Evolutionary conservation across 2,329 filamentous ascomycete genomes (phyloP), one percentile per base, ranked within the genome.

Genomic region (Cladophialophora chaetospira): DNA sequence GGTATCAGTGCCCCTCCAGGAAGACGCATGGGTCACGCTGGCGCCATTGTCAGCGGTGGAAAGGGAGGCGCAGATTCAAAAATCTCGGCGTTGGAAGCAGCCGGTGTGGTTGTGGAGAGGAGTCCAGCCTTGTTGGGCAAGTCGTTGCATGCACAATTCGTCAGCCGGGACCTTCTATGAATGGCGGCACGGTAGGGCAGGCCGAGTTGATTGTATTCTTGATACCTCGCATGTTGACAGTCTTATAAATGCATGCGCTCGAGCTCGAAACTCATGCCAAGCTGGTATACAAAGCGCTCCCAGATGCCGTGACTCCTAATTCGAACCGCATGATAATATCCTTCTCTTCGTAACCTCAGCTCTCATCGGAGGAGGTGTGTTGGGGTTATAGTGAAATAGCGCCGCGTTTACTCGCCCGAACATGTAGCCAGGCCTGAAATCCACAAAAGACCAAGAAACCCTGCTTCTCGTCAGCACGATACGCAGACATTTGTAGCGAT

Each of bases 61-160:
- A 97, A 97, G 86, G 94, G 94, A 72, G 94, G 91, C 73, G 94
- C 94, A 65, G 91, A 97, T 79, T 95, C 91, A 73, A 99, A 99
- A 88, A 99, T 99, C 78, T 82, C 87, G 70, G 94, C 94, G 61
- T 87, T 99, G 60, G 89, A 97, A 82, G 83, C 84, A 64, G 94
- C 94, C 62, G 94, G 94, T 74, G 94, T 97, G 69, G 85, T 97
- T 69, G 94, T 99, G 66, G 93, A 97, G 86, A 88, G 91, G 76
- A 96, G 90, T 70, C 93, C 94, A 64, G 94, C 94, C 66, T 78
- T 85, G 67, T 84, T 99, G 69, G 94, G 94, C 74, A 97, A 96
- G 85, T 88, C 91, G 60, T 82, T 99, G 70, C 90, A 95, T 73
- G 88, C 89, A 64, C 90, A 97, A 81, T 99, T 99, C 74, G 91